A percentile compares a stretch with the other conserved stretches of the same genome.
Evolutionary conservation across 2,329 filamentous ascomycete genomes (phyloP).

Genomic region (Fusarium denticulatum): DNA sequence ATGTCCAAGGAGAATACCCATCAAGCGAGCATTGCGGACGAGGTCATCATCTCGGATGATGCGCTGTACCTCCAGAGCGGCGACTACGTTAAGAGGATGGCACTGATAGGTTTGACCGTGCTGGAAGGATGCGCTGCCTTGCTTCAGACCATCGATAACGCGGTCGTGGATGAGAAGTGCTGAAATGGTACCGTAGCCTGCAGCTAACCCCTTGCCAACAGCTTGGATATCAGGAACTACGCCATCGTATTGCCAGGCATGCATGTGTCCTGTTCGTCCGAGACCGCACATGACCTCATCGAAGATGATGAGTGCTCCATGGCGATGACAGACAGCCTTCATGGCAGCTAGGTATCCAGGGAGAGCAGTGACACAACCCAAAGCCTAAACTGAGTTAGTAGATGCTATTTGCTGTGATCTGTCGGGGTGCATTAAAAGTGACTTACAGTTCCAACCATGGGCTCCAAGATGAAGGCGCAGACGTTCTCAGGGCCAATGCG

Average conservation of each 20-base stretch:
- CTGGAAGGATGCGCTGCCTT: neutral
- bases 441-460: neutral
- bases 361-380: neutral
- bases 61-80: neutral
- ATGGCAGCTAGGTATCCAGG: neutral
- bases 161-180: neutral
- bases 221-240: neutral
- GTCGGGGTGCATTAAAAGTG: accelerated
- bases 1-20: neutral
- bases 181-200: neutral
- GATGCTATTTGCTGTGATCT: accelerated
- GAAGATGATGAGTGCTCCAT: neutral
- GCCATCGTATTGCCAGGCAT: neutral
- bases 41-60: neutral
- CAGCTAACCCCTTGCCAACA: neutral
- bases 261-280: neutral
- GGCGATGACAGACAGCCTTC: neutral
- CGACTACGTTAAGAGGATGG: neutral
- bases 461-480: neutral
- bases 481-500: neutral
- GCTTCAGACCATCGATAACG: neutral
- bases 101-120: neutral
- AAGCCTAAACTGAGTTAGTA: neutral
- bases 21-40: neutral
- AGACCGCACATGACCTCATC: neutral